Evolutionary conservation across 1,139 yeast species (phyloP).

Genomic region (Candida tropicalis): DNA sequence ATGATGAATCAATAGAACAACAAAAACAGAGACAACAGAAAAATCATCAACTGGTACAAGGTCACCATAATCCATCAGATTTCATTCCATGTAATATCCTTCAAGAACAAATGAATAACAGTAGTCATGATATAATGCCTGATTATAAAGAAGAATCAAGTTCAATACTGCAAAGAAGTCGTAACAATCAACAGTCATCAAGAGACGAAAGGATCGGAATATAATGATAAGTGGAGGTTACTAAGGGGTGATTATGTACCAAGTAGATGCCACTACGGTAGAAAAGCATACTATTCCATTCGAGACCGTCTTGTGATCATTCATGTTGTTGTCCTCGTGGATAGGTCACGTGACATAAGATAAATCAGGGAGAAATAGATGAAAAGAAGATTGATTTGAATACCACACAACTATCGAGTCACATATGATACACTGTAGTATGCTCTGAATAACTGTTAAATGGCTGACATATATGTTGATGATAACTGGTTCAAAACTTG

Average conservation of each 20-base stretch:
- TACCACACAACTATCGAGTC: too few species aligned
- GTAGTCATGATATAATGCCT: constrained; percentile 14
- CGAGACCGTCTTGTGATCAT: too few species aligned
- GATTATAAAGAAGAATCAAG: constrained; percentile 15
- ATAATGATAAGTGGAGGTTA: too few species aligned
- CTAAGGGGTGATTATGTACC: too few species aligned
- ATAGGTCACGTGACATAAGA: constrained; percentile 5
- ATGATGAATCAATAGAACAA: constrained; percentile 46
- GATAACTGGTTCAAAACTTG: background rate
- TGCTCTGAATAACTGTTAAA: background rate
- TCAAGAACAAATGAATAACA: constrained; percentile 22
- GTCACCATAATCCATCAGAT: constrained; percentile 1
- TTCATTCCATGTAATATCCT: constrained; percentile 14
- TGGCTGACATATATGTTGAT: constrained; percentile 1
- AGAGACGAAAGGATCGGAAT: constrained; percentile 25
- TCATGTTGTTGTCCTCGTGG: too few species aligned
- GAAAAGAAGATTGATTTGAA: too few species aligned
- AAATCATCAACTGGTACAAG: constrained; percentile 7
- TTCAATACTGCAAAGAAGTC: constrained; percentile 7
- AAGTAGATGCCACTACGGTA: too few species aligned
- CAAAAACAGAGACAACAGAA: constrained; percentile 13
- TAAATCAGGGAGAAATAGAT: too few species aligned
- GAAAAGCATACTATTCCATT: too few species aligned
- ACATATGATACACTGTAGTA: background rate
- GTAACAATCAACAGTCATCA: constrained; percentile 7